These are phyloP conservation scores for Sabuloglossum arenarium DNA, from an alignment of 495 filamentous ascomycete genomes.

Conservation along the genomic window DNA sequence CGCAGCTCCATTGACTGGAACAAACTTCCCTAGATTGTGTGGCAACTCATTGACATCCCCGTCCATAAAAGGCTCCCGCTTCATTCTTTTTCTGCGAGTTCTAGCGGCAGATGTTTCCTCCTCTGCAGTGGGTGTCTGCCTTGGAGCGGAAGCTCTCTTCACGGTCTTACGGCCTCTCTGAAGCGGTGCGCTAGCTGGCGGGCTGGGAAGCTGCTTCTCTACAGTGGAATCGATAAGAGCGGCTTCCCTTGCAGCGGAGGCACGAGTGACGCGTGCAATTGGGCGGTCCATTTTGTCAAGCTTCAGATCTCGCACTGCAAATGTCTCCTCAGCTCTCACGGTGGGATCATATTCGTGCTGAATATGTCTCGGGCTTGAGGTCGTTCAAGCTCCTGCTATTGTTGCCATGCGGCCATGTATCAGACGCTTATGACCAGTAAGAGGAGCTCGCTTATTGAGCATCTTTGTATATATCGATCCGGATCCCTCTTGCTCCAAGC, in stretches of 20 bases:
- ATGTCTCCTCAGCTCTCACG: too few species aligned
- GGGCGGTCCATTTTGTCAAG: neutral
- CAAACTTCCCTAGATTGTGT: constrained; percentile 4
- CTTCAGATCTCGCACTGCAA: too few species aligned
- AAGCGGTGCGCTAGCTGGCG: neutral
- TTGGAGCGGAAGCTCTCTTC: neutral
- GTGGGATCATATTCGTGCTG: too few species aligned
- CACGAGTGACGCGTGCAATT: neutral
- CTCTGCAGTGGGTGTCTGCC: neutral
- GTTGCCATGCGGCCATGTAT: too few species aligned
- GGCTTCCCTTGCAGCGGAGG: neutral
- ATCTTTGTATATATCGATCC: too few species aligned
- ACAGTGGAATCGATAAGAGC: neutral
- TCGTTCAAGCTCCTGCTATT: too few species aligned
- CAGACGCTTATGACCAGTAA: too few species aligned
- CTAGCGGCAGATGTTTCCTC: neutral
- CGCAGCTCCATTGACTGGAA: neutral
- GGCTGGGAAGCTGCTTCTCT: constrained; percentile 2
- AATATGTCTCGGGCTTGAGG: too few species aligned
- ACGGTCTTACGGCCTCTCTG: neutral
- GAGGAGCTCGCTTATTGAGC: too few species aligned
- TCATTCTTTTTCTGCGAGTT: neutral
- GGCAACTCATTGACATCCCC: constrained; percentile 5
- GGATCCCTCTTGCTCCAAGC: too few species aligned
- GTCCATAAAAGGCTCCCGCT: neutral